Percentiles rank a stretch among this genome's conserved stretches.
phyloP scores from a whole-genome alignment of 106 monocot genomes.

The Alisma plantagoaquatica region DNA sequence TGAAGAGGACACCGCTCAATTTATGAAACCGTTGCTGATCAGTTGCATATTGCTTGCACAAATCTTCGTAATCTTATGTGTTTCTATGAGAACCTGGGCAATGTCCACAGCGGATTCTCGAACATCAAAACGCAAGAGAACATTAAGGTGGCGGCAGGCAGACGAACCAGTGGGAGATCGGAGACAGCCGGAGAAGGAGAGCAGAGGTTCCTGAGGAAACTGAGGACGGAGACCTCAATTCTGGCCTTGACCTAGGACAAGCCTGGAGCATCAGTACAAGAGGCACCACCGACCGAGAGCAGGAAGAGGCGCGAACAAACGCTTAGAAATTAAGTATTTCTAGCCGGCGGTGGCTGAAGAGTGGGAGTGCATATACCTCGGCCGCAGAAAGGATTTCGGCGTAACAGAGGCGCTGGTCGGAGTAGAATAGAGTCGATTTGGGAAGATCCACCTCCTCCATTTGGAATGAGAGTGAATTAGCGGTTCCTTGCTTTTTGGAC shows the following conservation, averaged over 20 bases:
- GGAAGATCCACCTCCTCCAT: conserved; percentile 30
- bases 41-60: no score
- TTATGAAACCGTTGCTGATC: no score
- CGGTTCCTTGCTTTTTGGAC: no score
- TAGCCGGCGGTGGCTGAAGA: no score
- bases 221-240: conserved; percentile 81
- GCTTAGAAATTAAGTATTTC: background rate
- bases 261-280: background rate
- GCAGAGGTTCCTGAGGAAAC: conserved; percentile 47
- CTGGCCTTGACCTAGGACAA: conserved; percentile 57
- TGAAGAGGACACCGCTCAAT: no score
- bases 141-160: conserved; percentile 3
- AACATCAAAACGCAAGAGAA: no score
- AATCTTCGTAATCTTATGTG: no score
- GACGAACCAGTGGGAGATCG: conserved; percentile 49
- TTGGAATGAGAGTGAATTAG: no score
- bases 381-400: conserved; percentile 66
- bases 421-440: conserved; percentile 62
- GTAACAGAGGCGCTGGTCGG: conserved; percentile 80
- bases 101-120: no score
- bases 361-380: conserved; percentile 20
- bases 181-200: conserved; percentile 47
- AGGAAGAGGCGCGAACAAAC: background rate
- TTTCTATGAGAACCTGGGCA: no score
- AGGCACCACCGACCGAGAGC: background rate